Evolutionary conservation across 176 grass and related monocot species (phyloP).

Genomic region (Leersia perrieri): DNA sequence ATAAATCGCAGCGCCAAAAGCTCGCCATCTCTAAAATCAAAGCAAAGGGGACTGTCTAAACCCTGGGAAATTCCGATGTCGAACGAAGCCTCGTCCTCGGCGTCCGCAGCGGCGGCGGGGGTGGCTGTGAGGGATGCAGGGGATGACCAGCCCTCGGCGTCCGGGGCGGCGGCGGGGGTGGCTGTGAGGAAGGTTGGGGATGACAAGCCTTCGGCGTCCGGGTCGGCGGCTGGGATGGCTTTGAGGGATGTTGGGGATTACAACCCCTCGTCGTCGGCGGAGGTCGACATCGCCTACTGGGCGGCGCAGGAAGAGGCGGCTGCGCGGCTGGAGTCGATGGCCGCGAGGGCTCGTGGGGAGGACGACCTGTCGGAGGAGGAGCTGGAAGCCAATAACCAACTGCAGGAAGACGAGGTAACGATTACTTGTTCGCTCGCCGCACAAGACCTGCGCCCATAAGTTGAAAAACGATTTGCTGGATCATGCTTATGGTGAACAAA

Average conservation of each 20-base stretch:
- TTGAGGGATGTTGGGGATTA: too few species aligned
- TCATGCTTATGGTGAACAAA: background rate
- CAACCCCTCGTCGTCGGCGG: background rate
- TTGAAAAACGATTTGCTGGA: background rate
- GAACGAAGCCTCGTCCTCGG: background rate
- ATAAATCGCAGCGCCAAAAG: too few species aligned
- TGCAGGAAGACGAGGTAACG: slow-evolving; percentile 57
- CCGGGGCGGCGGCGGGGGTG: background rate
- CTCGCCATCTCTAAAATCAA: too few species aligned
- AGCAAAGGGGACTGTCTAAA: background rate
- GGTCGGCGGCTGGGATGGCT: background rate
- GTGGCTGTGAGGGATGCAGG: too few species aligned
- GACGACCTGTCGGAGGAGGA: slow-evolving; percentile 40
- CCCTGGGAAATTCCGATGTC: background rate
- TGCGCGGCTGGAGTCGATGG: slow-evolving; percentile 34
- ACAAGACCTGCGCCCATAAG: background rate
- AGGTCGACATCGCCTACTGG: slow-evolving; percentile 13
- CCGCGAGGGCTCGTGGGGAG: slow-evolving; percentile 20
- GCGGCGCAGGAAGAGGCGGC: slow-evolving; percentile 21
- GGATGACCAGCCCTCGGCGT: too few species aligned
- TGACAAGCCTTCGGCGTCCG: background rate
- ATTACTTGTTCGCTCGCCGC: background rate
- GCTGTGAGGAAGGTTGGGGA: too few species aligned
- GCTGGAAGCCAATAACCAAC: slow-evolving; percentile 39
- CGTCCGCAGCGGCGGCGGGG: too few species aligned